A percentile compares a stretch with the other conserved stretches of the same genome.
These are phyloP conservation scores for Alternaria hordeiaustralica DNA, from an alignment of 2,329 filamentous ascomycete genomes.

Conservation along the genomic window DNA sequence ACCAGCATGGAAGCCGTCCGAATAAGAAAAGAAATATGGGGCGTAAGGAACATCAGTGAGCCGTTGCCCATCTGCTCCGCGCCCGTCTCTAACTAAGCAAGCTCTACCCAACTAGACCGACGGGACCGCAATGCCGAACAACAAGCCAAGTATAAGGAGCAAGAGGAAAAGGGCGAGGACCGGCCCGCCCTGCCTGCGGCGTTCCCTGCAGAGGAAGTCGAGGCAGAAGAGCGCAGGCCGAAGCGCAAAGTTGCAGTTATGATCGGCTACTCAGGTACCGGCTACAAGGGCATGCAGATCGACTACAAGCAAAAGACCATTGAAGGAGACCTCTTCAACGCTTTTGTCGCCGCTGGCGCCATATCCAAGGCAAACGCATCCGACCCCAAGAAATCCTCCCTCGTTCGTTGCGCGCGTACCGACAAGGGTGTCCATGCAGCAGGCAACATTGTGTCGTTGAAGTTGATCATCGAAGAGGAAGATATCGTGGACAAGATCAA, in stretches of 20 bases:
- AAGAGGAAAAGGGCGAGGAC: constrained; percentile 44
- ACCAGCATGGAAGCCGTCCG: constrained; percentile 49
- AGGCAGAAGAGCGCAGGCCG: constrained; percentile 81
- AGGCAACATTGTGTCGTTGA: constrained; percentile 92
- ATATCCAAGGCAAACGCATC: constrained; percentile 97
- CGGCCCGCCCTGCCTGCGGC: constrained; percentile 62
- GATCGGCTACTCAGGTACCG: constrained; percentile 93
- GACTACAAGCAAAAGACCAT: constrained; percentile 81
- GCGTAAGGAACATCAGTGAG: constrained; percentile 69
- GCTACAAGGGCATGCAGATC: constrained; percentile 98
- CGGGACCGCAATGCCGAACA: constrained; percentile 53
- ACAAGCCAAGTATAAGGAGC: constrained; percentile 48
- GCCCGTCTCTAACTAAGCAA: constrained; percentile 52
- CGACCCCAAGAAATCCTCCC: constrained; percentile 93
- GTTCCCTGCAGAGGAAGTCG: constrained; percentile 82
- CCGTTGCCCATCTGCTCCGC: constrained; percentile 1
- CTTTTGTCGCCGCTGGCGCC: constrained; percentile 87
- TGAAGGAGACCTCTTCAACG: constrained; percentile 91
- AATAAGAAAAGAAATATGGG: constrained; percentile 72
- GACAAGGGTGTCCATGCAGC: constrained; percentile 98
- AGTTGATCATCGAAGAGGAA: constrained; percentile 91
- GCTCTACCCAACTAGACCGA: constrained; percentile 55
- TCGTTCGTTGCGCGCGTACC: constrained; percentile 91
- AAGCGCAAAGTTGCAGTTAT: constrained; percentile 97
- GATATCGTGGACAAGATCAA: constrained; percentile 94